Base-by-base conservation (phyloP, 2,329 filamentous ascomycete species). In the Fusarium sp. region DNA sequence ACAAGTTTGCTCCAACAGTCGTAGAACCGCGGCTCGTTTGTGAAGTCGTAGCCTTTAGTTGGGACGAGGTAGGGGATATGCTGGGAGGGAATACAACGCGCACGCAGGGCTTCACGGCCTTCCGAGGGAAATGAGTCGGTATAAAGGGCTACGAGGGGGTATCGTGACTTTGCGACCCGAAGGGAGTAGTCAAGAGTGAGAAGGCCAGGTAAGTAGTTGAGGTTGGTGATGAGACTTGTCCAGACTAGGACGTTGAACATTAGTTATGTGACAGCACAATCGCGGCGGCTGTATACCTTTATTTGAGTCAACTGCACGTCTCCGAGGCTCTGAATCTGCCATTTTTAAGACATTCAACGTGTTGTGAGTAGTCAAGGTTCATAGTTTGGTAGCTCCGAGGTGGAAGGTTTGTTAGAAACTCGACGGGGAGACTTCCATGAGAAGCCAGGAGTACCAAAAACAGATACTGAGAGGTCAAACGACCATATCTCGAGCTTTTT, bases 1-100 rank as follows among this genome's bases (percentile, higher is more conserved):
- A 92, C 89, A 31, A 98, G 89, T 84, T 97, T 98, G 82, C 89
- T 93, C 94, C 94, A 98, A 87, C 93, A 95, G 83, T 97, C 94
- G 83, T 94, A 92, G 87, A 97, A 97, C 76, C 95, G 92, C 59
- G 92, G 91, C 82, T 97, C 94, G 70, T 93, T 89, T 78, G 86
- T 88, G 85, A 91, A 97, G 83, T 93, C 91, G 72, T 83, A 84
- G 70, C 91, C 91, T 37, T 87, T 83, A 3, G 88, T 88, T 2
- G 94, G 94, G 13, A 93, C 85, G 42, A 98, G 88, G 82, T 93
- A 93, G 58, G 91, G 89, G 77, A 97, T 91, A 77, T 87, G 89
- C 82, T 93, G 90, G 68, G 89, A 89, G 31, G 90, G 86, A 75
- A 97, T 95, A 61, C 88, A 87, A 73, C 94, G 91, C 8, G 87